Evolutionary conservation across 2,329 filamentous ascomycete species (phyloP), one percentile per base, ranked within the genome.

Genomic region (Ascosphaera apis): DNA sequence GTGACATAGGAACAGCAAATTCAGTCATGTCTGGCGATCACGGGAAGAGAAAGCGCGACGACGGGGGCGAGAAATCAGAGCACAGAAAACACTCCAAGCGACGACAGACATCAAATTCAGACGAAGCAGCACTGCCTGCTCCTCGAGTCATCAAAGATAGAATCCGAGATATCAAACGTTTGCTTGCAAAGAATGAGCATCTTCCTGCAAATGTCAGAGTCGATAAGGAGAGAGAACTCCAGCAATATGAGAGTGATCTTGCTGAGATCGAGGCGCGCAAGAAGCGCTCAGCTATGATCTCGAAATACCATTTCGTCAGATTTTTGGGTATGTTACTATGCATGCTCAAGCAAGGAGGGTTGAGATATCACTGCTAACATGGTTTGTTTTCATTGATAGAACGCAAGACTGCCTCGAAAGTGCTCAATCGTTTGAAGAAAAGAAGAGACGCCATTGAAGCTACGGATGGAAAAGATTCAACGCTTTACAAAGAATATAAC

Each of bases 301-400:
- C 59, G 39, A 65, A 63, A 47, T 76, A 72, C 47, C 70, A 75
- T 47, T 72, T 72, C 53, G 63, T 74, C n/a, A 54, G 70, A n/a
- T 76, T 75, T 47, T 62, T 75, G 41, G 70, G 56, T 58, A 47
- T 28, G 48, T 42, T 12, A 4, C 21, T 15, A n/a, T 36, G 23
- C 36, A 19, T 18, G 16, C 17, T n/a, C n/a, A 21, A 4, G 19
- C 19, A 4, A 9, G 19, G 9, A 21, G 4, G 9, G 12, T 15
- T 12, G 30, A 7, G 15, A 40, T 46, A 40, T 45, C 31, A 11
- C 21, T 15, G 7, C 7, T 21, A 9, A 21, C 19, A 17, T 33
- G 28, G 9, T 33, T 2, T 13, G 25, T 15, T 13, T 34, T 11
- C 3, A 35, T 23, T 33, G 35, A 13, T 32, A 59, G 56, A 59